These are phyloP conservation scores for Venturia oleaginea DNA, from an alignment of 2,329 filamentous ascomycete species.

Conservation along the genomic window DNA sequence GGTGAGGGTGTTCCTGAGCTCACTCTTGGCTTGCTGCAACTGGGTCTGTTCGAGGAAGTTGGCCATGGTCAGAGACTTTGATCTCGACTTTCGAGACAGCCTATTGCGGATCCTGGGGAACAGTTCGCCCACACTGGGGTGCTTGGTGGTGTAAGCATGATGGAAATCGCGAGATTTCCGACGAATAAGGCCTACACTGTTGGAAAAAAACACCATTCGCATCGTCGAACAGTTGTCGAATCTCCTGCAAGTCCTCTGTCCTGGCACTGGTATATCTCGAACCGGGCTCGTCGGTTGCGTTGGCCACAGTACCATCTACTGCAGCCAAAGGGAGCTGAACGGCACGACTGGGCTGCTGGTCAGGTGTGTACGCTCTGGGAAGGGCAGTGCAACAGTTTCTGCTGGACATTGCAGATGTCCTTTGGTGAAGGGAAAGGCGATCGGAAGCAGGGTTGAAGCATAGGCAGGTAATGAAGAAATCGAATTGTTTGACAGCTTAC, in stretches of 20 bases:
- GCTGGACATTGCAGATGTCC: not conserved
- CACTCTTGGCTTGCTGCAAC: constrained; percentile 6
- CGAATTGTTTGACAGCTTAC: not conserved
- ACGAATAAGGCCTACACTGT: not conserved
- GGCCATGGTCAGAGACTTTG: constrained; percentile 7
- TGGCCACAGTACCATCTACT: not conserved
- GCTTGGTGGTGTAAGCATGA: constrained; percentile 4
- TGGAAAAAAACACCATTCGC: not conserved
- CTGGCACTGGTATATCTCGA: constrained; percentile 11
- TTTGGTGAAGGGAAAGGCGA: not conserved
- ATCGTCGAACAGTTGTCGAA: constrained; percentile 10
- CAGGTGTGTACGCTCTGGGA: not conserved
- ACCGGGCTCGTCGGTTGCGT: not conserved
- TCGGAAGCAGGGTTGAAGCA: not conserved
- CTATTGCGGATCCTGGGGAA: constrained; percentile 8
- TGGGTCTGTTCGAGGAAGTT: constrained; percentile 3
- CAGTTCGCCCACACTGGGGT: constrained; percentile 6
- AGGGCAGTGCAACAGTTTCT: not conserved
- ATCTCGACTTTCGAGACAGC: constrained; percentile 2
- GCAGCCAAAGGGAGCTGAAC: not conserved
- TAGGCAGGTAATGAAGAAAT: not conserved
- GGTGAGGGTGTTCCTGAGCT: constrained; percentile 12
- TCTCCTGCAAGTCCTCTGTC: constrained; percentile 14
- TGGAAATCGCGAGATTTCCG: constrained; percentile 3
- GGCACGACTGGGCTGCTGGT: not conserved